These are phyloP conservation scores for Tubosaeta brunneosetosa DNA, from an alignment of 768 basidiomycete species.

Conservation along the genomic window DNA sequence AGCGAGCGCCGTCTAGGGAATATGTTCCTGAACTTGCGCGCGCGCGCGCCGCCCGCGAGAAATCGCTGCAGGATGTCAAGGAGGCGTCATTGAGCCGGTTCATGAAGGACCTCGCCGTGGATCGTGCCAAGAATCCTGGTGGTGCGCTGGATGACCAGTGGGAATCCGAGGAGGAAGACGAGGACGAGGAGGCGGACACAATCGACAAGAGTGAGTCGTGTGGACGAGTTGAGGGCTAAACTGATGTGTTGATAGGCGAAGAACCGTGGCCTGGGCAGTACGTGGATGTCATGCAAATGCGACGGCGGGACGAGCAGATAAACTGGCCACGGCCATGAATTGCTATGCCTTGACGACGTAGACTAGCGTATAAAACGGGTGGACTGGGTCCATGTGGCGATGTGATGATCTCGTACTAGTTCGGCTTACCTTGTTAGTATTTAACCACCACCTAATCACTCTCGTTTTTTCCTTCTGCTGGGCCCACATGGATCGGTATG, in stretches of 20 bases:
- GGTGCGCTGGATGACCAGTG: constrained; percentile 55
- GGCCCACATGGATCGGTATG: constrained; percentile 33
- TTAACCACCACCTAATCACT: constrained; percentile 13
- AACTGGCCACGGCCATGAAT: constrained; percentile 67
- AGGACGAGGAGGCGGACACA: constrained; percentile 52
- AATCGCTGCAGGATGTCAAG: constrained; percentile 60
- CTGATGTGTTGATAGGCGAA: constrained; percentile 44
- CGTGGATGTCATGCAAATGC: constrained; percentile 64
- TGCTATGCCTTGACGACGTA: not conserved
- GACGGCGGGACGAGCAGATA: constrained; percentile 50
- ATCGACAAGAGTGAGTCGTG: constrained; percentile 63
- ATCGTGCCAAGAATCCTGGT: constrained; percentile 60
- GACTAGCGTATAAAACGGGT: not conserved
- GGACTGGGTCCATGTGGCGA: constrained; percentile 2
- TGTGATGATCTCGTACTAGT: constrained; percentile 12
- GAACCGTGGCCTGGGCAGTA: constrained; percentile 70
- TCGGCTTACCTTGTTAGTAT: constrained; percentile 18
- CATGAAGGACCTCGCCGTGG: constrained; percentile 76
- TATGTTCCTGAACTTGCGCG: constrained; percentile 88
- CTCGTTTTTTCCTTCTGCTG: constrained; percentile 4
- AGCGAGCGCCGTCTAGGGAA: constrained; percentile 49
- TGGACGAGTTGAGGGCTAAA: not conserved
- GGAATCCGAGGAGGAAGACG: constrained; percentile 55
- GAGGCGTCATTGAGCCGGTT: constrained; percentile 72
- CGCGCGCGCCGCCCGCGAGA: constrained; percentile 59